A percentile compares a stretch with the other conserved stretches of the same genome.
These are phyloP conservation scores for Infundibulicybe gibba DNA, from an alignment of 768 basidiomycete genomes.

Conservation along the genomic window DNA sequence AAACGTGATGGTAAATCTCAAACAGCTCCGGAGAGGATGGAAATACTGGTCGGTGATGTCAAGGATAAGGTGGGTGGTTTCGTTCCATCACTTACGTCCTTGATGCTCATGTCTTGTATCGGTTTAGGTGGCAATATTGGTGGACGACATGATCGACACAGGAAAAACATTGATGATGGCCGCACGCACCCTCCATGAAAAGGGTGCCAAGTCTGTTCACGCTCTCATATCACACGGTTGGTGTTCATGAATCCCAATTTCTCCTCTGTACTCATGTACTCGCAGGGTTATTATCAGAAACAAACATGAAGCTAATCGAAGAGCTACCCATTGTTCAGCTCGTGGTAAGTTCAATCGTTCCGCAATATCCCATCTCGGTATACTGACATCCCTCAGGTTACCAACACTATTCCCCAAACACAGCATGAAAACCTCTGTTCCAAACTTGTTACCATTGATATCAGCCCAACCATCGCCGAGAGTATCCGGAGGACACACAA, in stretches of 20 bases:
- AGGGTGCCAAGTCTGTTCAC: slow-evolving; percentile 83
- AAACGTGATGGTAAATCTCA: slow-evolving; percentile 71
- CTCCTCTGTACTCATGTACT: slow-evolving; percentile 7
- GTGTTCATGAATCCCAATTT: slow-evolving; percentile 5
- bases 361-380: not conserved
- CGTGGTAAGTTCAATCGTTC: slow-evolving; percentile 53
- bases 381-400: slow-evolving; percentile 51
- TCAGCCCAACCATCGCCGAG: slow-evolving; percentile 91
- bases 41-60: slow-evolving; percentile 93
- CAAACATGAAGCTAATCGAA: slow-evolving; percentile 63
- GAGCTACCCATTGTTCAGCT: slow-evolving; percentile 78
- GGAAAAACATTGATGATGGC: slow-evolving; percentile 88
- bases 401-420: slow-evolving; percentile 90
- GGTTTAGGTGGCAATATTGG: slow-evolving; percentile 80
- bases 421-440: slow-evolving; percentile 57
- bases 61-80: slow-evolving; percentile 64
- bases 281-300: slow-evolving; percentile 76
- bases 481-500: slow-evolving; percentile 94
- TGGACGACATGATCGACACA: slow-evolving; percentile 99
- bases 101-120: not conserved
- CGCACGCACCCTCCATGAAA: slow-evolving; percentile 79
- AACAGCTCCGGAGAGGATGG: slow-evolving; percentile 77
- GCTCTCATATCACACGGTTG: slow-evolving; percentile 91
- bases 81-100: not conserved
- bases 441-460: slow-evolving; percentile 87